Evolutionary conservation across 2,329 filamentous ascomycete genomes (phyloP).

Genomic region (Corynespora cassiicola): DNA sequence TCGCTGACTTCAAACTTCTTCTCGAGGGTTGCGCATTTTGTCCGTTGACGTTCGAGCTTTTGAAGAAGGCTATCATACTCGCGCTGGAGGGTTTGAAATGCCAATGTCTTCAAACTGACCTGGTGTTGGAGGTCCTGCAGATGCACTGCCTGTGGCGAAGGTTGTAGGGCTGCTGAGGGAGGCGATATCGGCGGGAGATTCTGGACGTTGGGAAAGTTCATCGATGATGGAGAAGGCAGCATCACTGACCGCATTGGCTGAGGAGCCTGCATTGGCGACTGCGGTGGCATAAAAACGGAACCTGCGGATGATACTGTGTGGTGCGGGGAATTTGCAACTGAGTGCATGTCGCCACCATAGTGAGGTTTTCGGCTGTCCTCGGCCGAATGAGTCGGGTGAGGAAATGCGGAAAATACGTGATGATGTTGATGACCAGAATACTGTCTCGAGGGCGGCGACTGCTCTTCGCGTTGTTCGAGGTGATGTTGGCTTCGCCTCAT

Average conservation of each 20-base stretch:
- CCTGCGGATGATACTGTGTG: conserved; percentile 52
- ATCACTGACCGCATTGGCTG: conserved; percentile 27
- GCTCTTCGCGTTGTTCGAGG: conserved; percentile 27
- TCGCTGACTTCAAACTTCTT: conserved; percentile 48
- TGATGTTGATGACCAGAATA: conserved; percentile 13
- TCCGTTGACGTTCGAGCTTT: conserved; percentile 58
- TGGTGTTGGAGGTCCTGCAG: conserved; percentile 61
- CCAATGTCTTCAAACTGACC: conserved; percentile 60
- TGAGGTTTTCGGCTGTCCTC: conserved; percentile 27
- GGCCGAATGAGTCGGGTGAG: conserved; percentile 14
- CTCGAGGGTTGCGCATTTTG: conserved; percentile 57
- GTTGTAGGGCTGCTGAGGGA: conserved; percentile 24
- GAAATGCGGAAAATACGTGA: conserved; percentile 19
- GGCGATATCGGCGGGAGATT: conserved; percentile 33
- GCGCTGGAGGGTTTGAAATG: conserved; percentile 59
- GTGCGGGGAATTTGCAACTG: conserved; percentile 25
- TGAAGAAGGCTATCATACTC: conserved; percentile 61
- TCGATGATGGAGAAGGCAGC: conserved; percentile 39
- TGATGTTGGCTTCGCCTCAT: conserved; percentile 34
- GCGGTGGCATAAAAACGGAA: conserved; percentile 41
- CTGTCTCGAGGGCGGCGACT: conserved; percentile 24
- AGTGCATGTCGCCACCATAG: conserved; percentile 21
- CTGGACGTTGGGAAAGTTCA: conserved; percentile 26
- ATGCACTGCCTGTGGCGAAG: conserved; percentile 46
- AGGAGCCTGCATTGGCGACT: conserved; percentile 33